Evolutionary conservation across 345 rosid genomes (phyloP), one percentile per base, ranked within the genome.

Genomic region (Salix exigua): DNA sequence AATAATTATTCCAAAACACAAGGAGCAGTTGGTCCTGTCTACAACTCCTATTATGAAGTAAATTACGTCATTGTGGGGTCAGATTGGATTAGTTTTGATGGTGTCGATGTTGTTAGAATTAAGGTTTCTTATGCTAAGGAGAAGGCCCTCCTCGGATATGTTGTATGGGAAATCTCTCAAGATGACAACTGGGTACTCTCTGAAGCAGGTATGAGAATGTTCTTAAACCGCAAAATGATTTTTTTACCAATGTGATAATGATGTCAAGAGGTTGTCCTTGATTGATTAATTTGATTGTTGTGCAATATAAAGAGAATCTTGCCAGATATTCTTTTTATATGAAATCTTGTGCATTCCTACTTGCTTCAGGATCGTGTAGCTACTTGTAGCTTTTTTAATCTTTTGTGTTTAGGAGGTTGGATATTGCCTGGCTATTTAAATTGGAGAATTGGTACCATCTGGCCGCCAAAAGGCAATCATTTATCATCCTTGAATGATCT

Each of bases 111-210:
- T 46, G 51, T 87, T 11, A 75, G 42, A 76, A 62, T 68, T 10
- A 87, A 87, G 74, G 77, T 83, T 73, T 68, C 78, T n/a, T 89
- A 87, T 75, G 84, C 87, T 46, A 82, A 64, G 83, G 73, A 58
- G 3, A 84, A 83, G 42, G 70, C 68, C 7, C 81, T 89, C 6
- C 79, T 44, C 26, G 92, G 90, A 55, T 89, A 86, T 68, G 42
- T 0, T 28, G 86, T 72, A 0, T 89, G 82, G 77, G 70, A 74
- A 21, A 79, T 86, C 4, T 0, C 28, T 7, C 65, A 74, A 60
- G 89, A 89, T 69, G 53, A 83, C 14, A 55, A 86, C 44, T 85
- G 89, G 89, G 72, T 9, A 53, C 90, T 89, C 75, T 86, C 89
- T 18, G 66, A 26, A 21, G 79, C 83, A 50, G 84, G 89, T 82